Evolutionary conservation across 768 basidiomycete species (phyloP), one percentile per base, ranked within the genome.

Genomic region (Tylopilus subfusipes): DNA sequence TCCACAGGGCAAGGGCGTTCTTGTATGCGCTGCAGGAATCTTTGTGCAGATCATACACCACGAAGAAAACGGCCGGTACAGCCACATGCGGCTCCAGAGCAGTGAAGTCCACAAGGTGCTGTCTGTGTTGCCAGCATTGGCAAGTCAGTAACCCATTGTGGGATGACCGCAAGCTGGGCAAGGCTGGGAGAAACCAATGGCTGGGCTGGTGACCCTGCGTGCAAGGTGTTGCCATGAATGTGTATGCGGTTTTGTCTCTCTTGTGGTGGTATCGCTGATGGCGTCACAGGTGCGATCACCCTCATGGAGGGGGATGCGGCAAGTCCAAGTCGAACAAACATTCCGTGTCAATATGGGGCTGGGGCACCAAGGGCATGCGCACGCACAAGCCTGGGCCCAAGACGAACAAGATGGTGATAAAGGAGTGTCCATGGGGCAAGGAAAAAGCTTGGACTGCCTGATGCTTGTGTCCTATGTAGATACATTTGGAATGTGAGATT

Each of bases 261-360:
- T n/a, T n/a, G n/a, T n/a, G n/a, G n/a, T n/a, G n/a, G n/a, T 46
- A 38, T 25, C 3, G 40, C 40, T 66, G 25, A 64, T 29, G 8
- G 5, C 4, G 1, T 43, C 49, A 9, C 53, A 93, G 91, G 42
- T 81, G 80, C 50, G 93, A 94, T 72, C 93, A 95, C 72, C 94
- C 96, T 56, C 94, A 97, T 68, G 95, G 95, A 72, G 95, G 96
- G 77, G 96, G 96, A 72, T 88, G 96, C 73, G 96, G 96, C 62
- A 98, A 96, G 73, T 91, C 89, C 56, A 98, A 99, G 79, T 92
- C 91, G 54, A 86, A 95, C 82, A 96, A 92, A 68, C 86, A 94
- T 68, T 93, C 95, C 2, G 85, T 90, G 25, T 93, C 91, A 11
- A 83, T 90, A 50, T 97, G 88, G 87, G 94, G 93, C 52, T 93